Evolutionary conservation across 2,329 filamentous ascomycete species (phyloP).

Genomic region (Aspergillus ochraceus): DNA sequence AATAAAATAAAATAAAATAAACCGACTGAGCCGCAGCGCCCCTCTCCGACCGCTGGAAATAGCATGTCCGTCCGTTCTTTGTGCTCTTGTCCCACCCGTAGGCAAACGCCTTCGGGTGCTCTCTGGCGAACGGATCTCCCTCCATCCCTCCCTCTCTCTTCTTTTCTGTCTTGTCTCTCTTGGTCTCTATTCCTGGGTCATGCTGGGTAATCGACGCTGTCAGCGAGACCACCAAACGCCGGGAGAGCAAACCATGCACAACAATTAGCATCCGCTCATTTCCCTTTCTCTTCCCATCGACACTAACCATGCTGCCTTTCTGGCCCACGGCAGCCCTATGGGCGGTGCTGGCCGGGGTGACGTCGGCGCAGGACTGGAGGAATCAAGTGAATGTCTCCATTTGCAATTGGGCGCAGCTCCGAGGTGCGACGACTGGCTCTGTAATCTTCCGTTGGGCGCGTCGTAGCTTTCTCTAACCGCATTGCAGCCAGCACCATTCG

Average conservation of each 20-base stretch:
- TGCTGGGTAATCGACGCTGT: too few relatives aligned
- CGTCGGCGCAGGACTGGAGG: slow-evolving; percentile 41
- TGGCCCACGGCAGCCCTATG: neutral
- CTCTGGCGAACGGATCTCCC: neutral
- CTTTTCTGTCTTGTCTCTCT: neutral
- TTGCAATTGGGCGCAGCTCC: slow-evolving; percentile 55
- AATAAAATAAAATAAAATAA: neutral
- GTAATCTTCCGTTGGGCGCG: neutral
- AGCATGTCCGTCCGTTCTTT: neutral
- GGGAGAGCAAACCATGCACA: neutral
- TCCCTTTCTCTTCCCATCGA: too few relatives aligned
- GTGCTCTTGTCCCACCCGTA: neutral
- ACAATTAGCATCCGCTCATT: too few relatives aligned
- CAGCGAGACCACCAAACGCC: too few relatives aligned
- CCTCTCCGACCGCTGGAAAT: neutral
- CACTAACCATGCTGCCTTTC: neutral
- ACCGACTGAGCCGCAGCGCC: neutral
- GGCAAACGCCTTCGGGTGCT: neutral
- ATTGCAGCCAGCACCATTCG: slow-evolving; percentile 57
- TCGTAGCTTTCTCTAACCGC: slow-evolving; percentile 3
- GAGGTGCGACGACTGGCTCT: slow-evolving; percentile 30
- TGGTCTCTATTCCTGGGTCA: neutral
- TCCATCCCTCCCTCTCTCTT: neutral
- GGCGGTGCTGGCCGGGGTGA: slow-evolving; percentile 20
- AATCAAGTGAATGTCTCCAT: slow-evolving; percentile 59